Evolutionary conservation across 2,329 filamentous ascomycete species (phyloP), one percentile per base, ranked within the genome.

Genomic region (Fusarium tricinctum): DNA sequence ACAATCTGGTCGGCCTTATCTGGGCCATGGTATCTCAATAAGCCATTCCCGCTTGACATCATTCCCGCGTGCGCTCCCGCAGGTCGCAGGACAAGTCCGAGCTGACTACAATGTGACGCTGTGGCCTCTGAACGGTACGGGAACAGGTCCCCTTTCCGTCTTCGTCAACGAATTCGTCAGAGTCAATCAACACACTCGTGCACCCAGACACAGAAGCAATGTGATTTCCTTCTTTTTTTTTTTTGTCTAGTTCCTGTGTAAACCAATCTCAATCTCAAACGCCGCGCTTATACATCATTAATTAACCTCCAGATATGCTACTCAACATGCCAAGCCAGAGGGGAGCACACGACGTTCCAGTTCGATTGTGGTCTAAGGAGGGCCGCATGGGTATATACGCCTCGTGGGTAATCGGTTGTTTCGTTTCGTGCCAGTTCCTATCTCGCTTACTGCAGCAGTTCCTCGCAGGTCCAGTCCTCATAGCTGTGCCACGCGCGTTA

Each of bases 381-480:
- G 62, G 47, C 45, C 64, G 61, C 44, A 68, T 59, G 71, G 71
- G 69, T 74, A 74, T 74, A 73, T 73, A 63, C 64, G 72, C 61
- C 72, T 67, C 59, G 61, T 43, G 42, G 54, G 62, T 61, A 71
- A 69, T 71, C 56, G 54, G 19, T 47, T 49, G 58, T 45, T 45
- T 56, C 59, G 54, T 46, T 67, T 54, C 50, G 62, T 57, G 63
- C 58, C 48, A 50, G 40, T 33, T 53, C 56, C 48, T 42, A 52
- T 49, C 22, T 49, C 55, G 74, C 78, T 75, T 79, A 89, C 79
- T 88, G 86, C 56, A 97, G 86, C 69, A 98, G 85, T 81, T 99
- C 96, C 82, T 98, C 96, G 82, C 94, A 97, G 35, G 94, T 97
- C 96, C 96, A 99, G 80, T 99, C 96, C 86, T 99, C 96, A 81